Evolutionary conservation across 441 rosid species (phyloP).

Genomic region (Hypseocharis bilobata): DNA sequence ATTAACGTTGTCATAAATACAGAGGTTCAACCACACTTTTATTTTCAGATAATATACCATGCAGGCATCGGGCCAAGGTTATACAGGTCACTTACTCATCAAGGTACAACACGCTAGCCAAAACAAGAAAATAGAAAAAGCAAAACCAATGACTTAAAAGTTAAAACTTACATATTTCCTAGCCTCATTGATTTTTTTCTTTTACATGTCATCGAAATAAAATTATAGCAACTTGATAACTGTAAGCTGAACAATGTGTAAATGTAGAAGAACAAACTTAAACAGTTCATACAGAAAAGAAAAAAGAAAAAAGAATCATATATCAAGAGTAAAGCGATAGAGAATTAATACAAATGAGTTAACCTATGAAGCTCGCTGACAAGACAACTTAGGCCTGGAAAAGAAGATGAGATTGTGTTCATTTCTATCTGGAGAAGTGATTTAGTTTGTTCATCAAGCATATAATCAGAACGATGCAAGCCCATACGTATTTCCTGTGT

Average conservation of each 20-base stretch:
- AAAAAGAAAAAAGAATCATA: background rate
- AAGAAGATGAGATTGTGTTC: slow-evolving; percentile 78
- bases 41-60: too few species aligned
- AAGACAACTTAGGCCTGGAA: slow-evolving; percentile 70
- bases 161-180: background rate
- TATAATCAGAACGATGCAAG: slow-evolving; percentile 91
- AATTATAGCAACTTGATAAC: background rate
- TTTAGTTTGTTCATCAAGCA: slow-evolving; percentile 93
- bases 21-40: too few species aligned
- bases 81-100: background rate
- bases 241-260: too few species aligned
- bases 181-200: background rate
- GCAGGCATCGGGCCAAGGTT: background rate
- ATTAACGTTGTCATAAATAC: too few species aligned
- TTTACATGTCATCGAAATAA: background rate
- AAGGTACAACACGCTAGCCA: background rate
- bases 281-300: background rate
- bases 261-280: too few species aligned
- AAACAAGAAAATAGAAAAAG: too few species aligned
- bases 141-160: background rate
- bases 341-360: slow-evolving; percentile 5
- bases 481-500: slow-evolving; percentile 85
- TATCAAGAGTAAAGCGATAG: too few species aligned
- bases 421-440: slow-evolving; percentile 86
- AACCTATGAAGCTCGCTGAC: slow-evolving; percentile 86